Evolutionary conservation across 306 rosid species (phyloP), one percentile per base, ranked within the genome.

Genomic region (Trifolium repens): DNA sequence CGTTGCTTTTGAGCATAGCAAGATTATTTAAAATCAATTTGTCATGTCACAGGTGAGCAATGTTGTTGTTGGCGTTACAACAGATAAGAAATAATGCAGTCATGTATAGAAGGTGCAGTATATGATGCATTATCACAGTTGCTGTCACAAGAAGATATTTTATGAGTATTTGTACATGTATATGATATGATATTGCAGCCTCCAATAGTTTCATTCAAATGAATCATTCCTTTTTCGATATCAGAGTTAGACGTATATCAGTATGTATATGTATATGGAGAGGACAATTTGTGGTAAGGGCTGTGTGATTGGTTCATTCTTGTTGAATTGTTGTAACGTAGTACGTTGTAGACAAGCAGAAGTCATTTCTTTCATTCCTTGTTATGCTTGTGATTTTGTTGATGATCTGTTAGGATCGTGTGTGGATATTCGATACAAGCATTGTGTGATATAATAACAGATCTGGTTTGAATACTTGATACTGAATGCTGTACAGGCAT

Each of bases 1-100:
- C 0, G 35, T 73, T 53, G 75, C 65, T 46, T 39, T 67, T 26
- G 65, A 53, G 73, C 64, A 39, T 74, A 37, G 55, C 40, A 67
- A 62, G 62, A 50, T 61, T 62, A 27, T 39, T 70, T 30, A 69
- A 46, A 50, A 70, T 30, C 26, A 53, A 37, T 78, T 69, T 57
- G 52, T 64, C 83, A 32, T 88, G 72, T 78, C 57, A 76, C 87
- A 96, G 99, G 99, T 96, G 81, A 96, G 96, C 92, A 96, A 96
- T 78, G 98, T 96, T 39, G 99, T 90, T 2, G 97, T 96, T 58
- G 99, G 99, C 0, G 90, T 96, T 75, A 96, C 97, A 16, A 92
- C 94, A 1, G 96, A 89, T 22, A 96, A 92, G 86, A 92, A 91
- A 82, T 96, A 83, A 55, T 14, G 69, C n/a, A 16, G 40, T 49